Evolutionary conservation across 1,284 basidiomycete genomes (phyloP).

Genomic region (Mrakiaceae sp.): DNA sequence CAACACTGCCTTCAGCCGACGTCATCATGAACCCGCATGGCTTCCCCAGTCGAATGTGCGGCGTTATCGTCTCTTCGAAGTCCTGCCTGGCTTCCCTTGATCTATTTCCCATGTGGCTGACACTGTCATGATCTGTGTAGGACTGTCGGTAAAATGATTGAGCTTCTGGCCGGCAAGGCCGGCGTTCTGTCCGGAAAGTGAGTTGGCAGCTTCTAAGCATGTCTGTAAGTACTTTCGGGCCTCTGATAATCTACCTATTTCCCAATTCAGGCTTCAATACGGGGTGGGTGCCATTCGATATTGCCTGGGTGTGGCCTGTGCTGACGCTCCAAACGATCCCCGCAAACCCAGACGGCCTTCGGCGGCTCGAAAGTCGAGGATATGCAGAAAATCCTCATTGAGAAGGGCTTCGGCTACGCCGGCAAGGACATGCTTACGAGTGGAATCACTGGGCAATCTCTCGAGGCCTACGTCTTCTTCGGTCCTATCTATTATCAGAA

Average conservation of each 20-base stretch:
- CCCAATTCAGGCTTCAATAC: slow-evolving; percentile 29
- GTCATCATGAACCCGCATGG: slow-evolving; percentile 99
- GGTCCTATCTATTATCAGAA: slow-evolving; percentile 96
- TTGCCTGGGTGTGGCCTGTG: neutral
- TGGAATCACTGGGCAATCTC: slow-evolving; percentile 90
- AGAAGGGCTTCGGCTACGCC: slow-evolving; percentile 90
- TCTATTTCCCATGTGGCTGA: neutral
- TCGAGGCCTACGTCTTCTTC: slow-evolving; percentile 97
- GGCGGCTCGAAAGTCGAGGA: slow-evolving; percentile 99
- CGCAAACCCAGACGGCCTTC: slow-evolving; percentile 65
- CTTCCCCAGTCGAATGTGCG: slow-evolving; percentile 90
- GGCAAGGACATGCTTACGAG: slow-evolving; percentile 98
- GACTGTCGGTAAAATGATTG: slow-evolving; percentile 99
- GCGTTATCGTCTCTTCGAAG: neutral
- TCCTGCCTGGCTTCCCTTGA: neutral
- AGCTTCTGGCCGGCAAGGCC: slow-evolving; percentile 86
- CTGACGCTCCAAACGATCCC: slow-evolving; percentile 16
- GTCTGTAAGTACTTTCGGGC: neutral
- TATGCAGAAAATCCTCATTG: slow-evolving; percentile 91
- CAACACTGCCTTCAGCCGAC: slow-evolving; percentile 43
- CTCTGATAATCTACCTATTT: neutral
- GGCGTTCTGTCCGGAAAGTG: slow-evolving; percentile 32
- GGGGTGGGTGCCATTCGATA: slow-evolving; percentile 19
- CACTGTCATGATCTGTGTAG: slow-evolving; percentile 16
- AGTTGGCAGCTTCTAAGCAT: neutral